phyloP scores from a whole-genome alignment of 768 basidiomycete genomes.

The Hypsizygus marmoreus region DNA sequence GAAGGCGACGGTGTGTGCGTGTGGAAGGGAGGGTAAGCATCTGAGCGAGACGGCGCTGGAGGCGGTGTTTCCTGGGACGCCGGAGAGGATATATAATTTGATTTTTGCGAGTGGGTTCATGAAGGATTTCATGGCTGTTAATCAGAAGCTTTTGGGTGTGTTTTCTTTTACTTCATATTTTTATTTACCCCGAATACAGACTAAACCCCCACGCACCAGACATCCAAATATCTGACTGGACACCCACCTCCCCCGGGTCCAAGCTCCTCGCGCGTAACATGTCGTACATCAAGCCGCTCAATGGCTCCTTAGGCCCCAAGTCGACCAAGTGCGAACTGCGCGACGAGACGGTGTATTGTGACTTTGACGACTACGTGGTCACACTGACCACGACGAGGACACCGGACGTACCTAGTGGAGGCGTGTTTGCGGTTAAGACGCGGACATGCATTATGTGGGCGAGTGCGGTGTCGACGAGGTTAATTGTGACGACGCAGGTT shows the following conservation, averaged over 20 bases:
- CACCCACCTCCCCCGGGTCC: constrained; percentile 60
- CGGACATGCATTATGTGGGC: constrained; percentile 96
- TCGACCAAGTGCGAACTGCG: constrained; percentile 95
- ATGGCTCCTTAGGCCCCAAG: constrained; percentile 86
- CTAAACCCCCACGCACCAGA: too few relatives aligned
- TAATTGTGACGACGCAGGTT: constrained; percentile 87
- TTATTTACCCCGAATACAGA: neutral
- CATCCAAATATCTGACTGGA: constrained; percentile 95
- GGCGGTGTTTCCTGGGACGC: constrained; percentile 80
- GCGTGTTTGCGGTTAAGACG: constrained; percentile 93
- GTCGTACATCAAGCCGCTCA: constrained; percentile 95
- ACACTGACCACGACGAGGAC: constrained; percentile 90
- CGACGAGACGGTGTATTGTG: constrained; percentile 79
- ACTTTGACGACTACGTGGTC: constrained; percentile 81
- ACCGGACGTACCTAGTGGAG: constrained; percentile 93
- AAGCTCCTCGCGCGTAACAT: constrained; percentile 83
- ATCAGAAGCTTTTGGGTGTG: constrained; percentile 87
- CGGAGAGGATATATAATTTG: constrained; percentile 93
- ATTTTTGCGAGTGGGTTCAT: constrained; percentile 96
- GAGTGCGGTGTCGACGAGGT: constrained; percentile 68
- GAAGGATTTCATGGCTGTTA: constrained; percentile 88
- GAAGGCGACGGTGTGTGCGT: constrained; percentile 74
- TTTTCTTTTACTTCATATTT: constrained; percentile 8
- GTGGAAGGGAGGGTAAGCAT: constrained; percentile 71
- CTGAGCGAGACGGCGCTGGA: constrained; percentile 77